These are phyloP conservation scores for Trifolium repens DNA, from an alignment of 306 rosid species.

Conservation along the genomic window DNA sequence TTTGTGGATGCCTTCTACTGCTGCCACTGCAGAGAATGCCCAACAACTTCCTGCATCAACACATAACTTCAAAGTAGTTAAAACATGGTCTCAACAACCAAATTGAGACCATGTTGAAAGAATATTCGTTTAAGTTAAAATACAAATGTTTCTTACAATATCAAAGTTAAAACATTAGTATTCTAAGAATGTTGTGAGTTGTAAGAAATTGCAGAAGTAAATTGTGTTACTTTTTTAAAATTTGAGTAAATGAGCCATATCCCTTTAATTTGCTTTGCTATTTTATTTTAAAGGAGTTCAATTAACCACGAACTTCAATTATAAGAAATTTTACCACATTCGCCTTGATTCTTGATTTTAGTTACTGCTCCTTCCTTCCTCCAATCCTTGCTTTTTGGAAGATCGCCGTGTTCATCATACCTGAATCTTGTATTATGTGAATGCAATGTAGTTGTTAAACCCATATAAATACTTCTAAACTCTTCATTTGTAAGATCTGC, in stretches of 20 bases:
- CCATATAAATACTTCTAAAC: constrained; percentile 53
- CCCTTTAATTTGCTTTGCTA: background rate
- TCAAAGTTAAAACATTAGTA: background rate
- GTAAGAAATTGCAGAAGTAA: background rate
- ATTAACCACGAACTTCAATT: background rate
- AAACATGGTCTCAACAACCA: background rate
- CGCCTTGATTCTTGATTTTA: constrained; percentile 70
- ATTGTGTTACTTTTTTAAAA: background rate
- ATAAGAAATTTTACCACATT: constrained; percentile 63
- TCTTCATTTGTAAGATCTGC: constrained; percentile 73
- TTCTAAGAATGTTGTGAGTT: background rate
- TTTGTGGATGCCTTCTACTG: constrained; percentile 78
- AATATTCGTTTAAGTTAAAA: background rate
- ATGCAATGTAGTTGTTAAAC: constrained; percentile 28
- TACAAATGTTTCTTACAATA: background rate
- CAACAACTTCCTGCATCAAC: constrained; percentile 71
- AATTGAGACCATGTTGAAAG: background rate
- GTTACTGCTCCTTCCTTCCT: constrained; percentile 69
- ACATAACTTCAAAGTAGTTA: constrained; percentile 6
- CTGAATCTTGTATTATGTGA: constrained; percentile 42
- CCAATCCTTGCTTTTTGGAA: constrained; percentile 67
- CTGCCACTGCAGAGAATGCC: constrained; percentile 87
- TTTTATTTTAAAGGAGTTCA: background rate
- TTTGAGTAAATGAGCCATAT: background rate
- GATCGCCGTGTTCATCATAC: constrained; percentile 33